phyloP scores from a whole-genome alignment of 768 basidiomycete species.

The Pleurotus platypus region DNA sequence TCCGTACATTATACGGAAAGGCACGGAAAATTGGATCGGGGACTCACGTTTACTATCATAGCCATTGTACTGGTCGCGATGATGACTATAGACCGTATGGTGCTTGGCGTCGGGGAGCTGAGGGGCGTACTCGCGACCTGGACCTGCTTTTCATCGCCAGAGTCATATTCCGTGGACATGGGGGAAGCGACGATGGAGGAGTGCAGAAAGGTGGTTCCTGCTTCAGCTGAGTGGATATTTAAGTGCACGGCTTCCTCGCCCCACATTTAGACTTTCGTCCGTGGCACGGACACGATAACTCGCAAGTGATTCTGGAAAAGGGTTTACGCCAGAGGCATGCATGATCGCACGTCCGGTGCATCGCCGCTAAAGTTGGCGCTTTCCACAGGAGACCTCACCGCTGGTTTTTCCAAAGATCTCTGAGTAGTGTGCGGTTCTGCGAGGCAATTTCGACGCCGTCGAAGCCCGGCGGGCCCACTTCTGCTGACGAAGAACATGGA shows the following conservation, averaged over 20 bases:
- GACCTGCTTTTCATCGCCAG: background rate
- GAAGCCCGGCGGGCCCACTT: too few relatives aligned
- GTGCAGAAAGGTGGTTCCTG: background rate
- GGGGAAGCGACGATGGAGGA: background rate
- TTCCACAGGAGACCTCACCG: too few relatives aligned
- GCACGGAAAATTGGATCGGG: background rate
- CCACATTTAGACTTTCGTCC: background rate
- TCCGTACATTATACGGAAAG: background rate
- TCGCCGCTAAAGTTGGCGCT: too few relatives aligned
- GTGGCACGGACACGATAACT: too few relatives aligned
- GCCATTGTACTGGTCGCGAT: constrained; percentile 23
- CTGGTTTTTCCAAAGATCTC: too few relatives aligned
- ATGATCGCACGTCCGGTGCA: too few relatives aligned
- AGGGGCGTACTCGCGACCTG: background rate
- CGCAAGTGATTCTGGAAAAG: too few relatives aligned
- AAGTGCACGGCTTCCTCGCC: background rate
- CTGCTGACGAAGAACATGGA: too few relatives aligned
- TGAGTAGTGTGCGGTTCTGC: too few relatives aligned
- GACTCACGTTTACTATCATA: constrained; percentile 22
- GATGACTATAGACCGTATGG: constrained; percentile 17
- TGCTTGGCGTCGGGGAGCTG: constrained; percentile 10
- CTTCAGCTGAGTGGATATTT: background rate
- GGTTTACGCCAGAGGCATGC: too few relatives aligned
- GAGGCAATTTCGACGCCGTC: too few relatives aligned
- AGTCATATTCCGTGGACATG: background rate